Evolutionary conservation across 371 early-diverging fungal species (phyloP), one percentile per base, ranked within the genome.

Genomic region (Mucor sp.): DNA sequence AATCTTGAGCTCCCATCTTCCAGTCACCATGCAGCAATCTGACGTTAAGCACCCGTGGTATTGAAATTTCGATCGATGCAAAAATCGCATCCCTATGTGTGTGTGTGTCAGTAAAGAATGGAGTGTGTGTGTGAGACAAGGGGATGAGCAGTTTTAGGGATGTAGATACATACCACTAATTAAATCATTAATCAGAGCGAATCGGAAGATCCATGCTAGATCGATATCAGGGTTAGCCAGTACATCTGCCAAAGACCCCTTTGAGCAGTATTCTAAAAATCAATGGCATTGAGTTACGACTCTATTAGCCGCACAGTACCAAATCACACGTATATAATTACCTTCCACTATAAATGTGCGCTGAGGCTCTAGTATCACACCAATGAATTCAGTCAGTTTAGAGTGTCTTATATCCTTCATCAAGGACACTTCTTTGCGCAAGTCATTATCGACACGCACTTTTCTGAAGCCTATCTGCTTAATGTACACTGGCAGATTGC

Each of bases 1-100:
- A 33, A 85, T 80, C 66, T 83, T 85, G 6, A 85, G 71, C 32
- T 85, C 85, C 85, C 83, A 85, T 14, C 79, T 68, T 0, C 80
- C 80, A 6, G 85, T 77, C 33, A 85, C 74, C 71, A 83, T 62
- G 47, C 85, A 85, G 30, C 74, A 78, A 61, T 66, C 64, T 25
- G 83, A 81, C 1, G 83, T 82, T 39, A 85, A 63, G 35, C 70
- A 76, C 9, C 85, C 82, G 43, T 85, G 85, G 33, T 75, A 66
- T 15, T 56, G 66, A 56, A 85, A 77, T 57, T 82, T 85, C 25
- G 83, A 83, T 63, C 77, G 74, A 62, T 85, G 83, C 25, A 85
- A 71, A 58, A 85, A 85, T 37, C 75, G 76, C 82, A 83, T 81
- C 33, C 80, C 85, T 58, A 19, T 14, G 32, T 6, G 19, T 17